phyloP scores from a whole-genome alignment of 768 basidiomycete species.

The Russula foetens region DNA sequence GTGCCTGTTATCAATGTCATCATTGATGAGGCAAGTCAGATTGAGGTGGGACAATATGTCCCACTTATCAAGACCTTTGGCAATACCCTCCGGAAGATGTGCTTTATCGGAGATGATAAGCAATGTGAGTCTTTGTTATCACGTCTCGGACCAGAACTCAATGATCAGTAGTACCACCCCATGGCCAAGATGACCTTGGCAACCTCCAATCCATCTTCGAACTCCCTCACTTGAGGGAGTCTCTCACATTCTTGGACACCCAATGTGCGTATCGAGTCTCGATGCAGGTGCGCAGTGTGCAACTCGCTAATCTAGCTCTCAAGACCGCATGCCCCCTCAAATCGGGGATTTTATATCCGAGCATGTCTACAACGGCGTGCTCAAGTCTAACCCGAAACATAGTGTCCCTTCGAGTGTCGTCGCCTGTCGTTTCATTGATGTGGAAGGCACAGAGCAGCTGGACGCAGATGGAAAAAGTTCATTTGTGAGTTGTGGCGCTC shows the following conservation, averaged over 20 bases:
- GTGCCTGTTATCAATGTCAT: constrained; percentile 27
- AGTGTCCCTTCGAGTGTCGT: constrained; percentile 33
- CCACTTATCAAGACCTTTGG: constrained; percentile 23
- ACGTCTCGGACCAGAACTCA: not conserved
- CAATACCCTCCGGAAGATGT: constrained; percentile 28
- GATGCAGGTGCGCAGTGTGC: not conserved
- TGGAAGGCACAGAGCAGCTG: constrained; percentile 31
- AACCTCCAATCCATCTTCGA: constrained; percentile 75
- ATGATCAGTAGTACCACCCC: constrained; percentile 57
- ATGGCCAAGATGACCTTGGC: constrained; percentile 61
- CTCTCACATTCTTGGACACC: constrained; percentile 52
- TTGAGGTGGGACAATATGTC: constrained; percentile 27
- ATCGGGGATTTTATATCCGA: constrained; percentile 68
- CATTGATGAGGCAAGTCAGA: constrained; percentile 31
- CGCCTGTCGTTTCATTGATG: constrained; percentile 66
- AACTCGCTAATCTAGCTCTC: constrained; percentile 8
- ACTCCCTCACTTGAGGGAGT: constrained; percentile 44
- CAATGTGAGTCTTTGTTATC: constrained; percentile 29
- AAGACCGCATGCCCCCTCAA: constrained; percentile 80
- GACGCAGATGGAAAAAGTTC: not conserved
- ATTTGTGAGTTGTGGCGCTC: not conserved
- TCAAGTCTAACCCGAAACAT: constrained; percentile 47
- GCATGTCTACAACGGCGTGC: constrained; percentile 52
- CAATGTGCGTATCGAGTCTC: constrained; percentile 50
- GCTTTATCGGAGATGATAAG: constrained; percentile 36